Conservation (phyloP, 345 rosid species). For the Eucalyptus cloeziana region DNA sequence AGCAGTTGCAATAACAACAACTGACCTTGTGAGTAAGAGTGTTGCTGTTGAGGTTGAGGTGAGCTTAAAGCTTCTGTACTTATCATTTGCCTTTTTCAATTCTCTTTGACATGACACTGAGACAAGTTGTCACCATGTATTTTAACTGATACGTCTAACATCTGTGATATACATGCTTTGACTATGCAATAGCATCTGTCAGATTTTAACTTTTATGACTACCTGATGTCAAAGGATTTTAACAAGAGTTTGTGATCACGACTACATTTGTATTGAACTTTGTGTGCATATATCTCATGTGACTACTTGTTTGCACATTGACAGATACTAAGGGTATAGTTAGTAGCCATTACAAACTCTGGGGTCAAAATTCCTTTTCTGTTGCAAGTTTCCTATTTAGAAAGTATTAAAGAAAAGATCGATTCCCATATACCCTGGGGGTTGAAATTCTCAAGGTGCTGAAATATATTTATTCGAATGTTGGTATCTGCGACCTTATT, state of each 20-base stretch:
- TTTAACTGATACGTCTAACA: background rate
- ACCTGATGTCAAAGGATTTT: background rate
- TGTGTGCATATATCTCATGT: background rate
- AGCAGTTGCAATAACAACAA: constrained; percentile 93
- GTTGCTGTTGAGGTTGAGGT: constrained; percentile 85
- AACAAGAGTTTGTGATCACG: background rate
- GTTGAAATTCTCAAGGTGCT: background rate
- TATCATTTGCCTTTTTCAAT: background rate
- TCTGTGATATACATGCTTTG: background rate
- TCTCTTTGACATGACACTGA: background rate
- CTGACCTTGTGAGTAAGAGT: constrained; percentile 96
- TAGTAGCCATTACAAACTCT: background rate
- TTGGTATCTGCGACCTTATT: background rate
- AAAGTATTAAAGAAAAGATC: background rate
- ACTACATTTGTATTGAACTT: background rate
- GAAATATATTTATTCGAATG: background rate
- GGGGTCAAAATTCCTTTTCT: background rate
- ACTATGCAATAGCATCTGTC: background rate
- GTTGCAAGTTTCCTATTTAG: background rate
- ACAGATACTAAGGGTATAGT: background rate
- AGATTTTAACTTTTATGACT: background rate
- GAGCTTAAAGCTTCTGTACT: background rate
- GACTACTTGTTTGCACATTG: background rate
- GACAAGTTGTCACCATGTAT: background rate
- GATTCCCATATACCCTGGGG: background rate